Evolutionary conservation across 1,284 basidiomycete genomes (phyloP).

Genomic region (Entoloma clypeatum): DNA sequence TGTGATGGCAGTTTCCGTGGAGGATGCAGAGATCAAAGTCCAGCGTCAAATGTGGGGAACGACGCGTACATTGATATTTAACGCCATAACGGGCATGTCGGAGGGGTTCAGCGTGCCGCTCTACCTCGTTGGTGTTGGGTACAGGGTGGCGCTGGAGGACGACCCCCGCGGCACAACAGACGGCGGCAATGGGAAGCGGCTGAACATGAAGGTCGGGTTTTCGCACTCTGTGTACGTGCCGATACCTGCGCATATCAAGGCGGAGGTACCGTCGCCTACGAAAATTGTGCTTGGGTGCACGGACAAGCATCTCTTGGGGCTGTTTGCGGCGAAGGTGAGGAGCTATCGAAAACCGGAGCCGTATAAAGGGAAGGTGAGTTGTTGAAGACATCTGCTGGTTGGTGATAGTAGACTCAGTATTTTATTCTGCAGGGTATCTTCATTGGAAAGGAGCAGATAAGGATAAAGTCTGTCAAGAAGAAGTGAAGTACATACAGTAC

Average conservation of each 20-base stretch:
- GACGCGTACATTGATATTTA: conserved; percentile 84
- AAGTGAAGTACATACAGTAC: conserved; percentile 72
- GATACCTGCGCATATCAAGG: conserved; percentile 77
- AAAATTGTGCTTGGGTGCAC: conserved; percentile 68
- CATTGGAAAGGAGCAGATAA: conserved; percentile 84
- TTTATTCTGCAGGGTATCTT: conserved; percentile 73
- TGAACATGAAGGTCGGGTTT: conserved; percentile 90
- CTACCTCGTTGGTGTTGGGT: conserved; percentile 93
- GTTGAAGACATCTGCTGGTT: conserved; percentile 9
- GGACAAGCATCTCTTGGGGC: conserved; percentile 76
- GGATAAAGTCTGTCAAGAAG: conserved; percentile 92
- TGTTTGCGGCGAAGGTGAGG: conserved; percentile 87
- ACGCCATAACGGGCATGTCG: conserved; percentile 89
- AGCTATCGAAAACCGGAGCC: conserved; percentile 90
- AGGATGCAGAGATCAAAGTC: conserved; percentile 66
- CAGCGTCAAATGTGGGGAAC: conserved; percentile 93
- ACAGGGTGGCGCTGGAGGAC: conserved; percentile 83
- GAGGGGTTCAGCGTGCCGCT: conserved; percentile 82
- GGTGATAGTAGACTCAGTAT: conserved; percentile 6
- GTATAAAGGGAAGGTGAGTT: conserved; percentile 91
- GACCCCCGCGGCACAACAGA: conserved; percentile 68
- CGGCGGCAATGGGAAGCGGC: conserved; percentile 56
- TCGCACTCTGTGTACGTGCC: conserved; percentile 85
- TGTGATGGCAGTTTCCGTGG: conserved; percentile 60
- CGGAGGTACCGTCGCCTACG: conserved; percentile 66